These are phyloP conservation scores for Amesomyces nigricolor DNA, from an alignment of 2,329 filamentous ascomycete species.

Conservation along the genomic window DNA sequence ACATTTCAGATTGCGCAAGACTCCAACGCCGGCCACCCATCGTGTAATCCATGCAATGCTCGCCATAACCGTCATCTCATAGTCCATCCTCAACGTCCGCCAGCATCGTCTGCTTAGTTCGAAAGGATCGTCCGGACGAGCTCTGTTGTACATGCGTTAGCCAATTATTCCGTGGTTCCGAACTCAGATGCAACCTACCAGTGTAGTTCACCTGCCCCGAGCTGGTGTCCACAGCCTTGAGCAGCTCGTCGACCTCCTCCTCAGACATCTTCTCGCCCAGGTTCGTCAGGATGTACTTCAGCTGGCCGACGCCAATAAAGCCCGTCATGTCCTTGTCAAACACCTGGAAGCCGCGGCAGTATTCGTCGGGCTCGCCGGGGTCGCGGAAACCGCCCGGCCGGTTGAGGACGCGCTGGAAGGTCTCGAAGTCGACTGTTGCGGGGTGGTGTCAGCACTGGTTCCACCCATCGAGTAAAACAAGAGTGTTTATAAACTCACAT, in stretches of 20 bases:
- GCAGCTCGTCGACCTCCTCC: slow-evolving; percentile 95
- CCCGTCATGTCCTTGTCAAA: slow-evolving; percentile 99
- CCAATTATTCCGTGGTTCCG: not conserved
- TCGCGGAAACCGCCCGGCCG: slow-evolving; percentile 97
- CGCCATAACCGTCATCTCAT: slow-evolving; percentile 8
- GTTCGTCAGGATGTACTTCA: slow-evolving; percentile 97
- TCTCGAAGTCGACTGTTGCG: slow-evolving; percentile 87
- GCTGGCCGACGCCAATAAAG: slow-evolving; percentile 93
- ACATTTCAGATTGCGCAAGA: slow-evolving; percentile 24
- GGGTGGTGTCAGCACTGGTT: slow-evolving; percentile 1
- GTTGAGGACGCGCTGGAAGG: slow-evolving; percentile 94
- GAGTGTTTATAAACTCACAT: slow-evolving; percentile 57
- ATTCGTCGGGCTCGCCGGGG: slow-evolving; percentile 94
- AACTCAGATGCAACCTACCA: slow-evolving; percentile 50
- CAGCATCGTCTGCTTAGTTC: slow-evolving; percentile 49
- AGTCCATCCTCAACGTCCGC: not conserved
- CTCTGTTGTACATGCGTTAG: slow-evolving; percentile 43
- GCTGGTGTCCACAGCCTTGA: slow-evolving; percentile 96
- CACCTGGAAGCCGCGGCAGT: slow-evolving; percentile 97
- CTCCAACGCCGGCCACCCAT: slow-evolving; percentile 25
- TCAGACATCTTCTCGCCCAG: slow-evolving; percentile 99
- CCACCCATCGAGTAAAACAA: no score
- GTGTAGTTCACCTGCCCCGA: slow-evolving; percentile 97
- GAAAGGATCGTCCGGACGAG: slow-evolving; percentile 82
- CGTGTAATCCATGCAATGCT: slow-evolving; percentile 23